Base-by-base conservation (phyloP, 495 filamentous ascomycete species). In the Aspergillus hancockii region DNA sequence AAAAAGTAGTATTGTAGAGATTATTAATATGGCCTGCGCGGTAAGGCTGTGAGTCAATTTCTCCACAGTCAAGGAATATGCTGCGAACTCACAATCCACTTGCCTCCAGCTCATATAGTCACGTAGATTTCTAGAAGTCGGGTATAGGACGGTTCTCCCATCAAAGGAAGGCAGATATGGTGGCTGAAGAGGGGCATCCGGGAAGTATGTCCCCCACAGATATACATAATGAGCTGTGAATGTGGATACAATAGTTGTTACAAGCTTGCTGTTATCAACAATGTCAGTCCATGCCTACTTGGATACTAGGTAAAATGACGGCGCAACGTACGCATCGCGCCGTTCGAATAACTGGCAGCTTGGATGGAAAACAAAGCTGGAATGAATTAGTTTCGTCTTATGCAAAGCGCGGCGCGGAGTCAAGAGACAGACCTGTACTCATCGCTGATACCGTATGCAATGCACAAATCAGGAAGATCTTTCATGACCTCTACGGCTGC, bases 41-140 rank as follows among this genome's bases (percentile, higher is more conserved):
- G 38, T 14, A 36, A 36, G 8, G 16, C 16, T n/a, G 38, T 54
- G 12, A 54, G 52, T 18, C 8, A 18, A 18, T 0, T 57, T 23
- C 41, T 9, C 30, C 38, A 2, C 18, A 40, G 50, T 16, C 34
- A 40, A 60, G 21, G 31, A 54, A 22, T 25, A 43, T 31, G 14
- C n/a, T 23, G 31, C 4, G 45, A 38, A 74, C 88, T 70, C 69
- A 95, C 93, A 98, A 71, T 98, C 94, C 34, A 90, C 94, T 74
- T 98, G 94, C 61, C 94, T 81, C 94, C 94, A 98, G 65, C 89
- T 91, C 84, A 98, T 85, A 71, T 98, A 98, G 70, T 98, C 94
- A 41, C 92, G 82, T 57, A 98, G 67, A 68, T 93, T 92, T 66
- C 80, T 79, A 14, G 83, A 78, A 46, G 82, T 86, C 0, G 94